Evolutionary conservation across 2,329 filamentous ascomycete species (phyloP), one percentile per base, ranked within the genome.

Genomic region (Geosmithia flava): DNA sequence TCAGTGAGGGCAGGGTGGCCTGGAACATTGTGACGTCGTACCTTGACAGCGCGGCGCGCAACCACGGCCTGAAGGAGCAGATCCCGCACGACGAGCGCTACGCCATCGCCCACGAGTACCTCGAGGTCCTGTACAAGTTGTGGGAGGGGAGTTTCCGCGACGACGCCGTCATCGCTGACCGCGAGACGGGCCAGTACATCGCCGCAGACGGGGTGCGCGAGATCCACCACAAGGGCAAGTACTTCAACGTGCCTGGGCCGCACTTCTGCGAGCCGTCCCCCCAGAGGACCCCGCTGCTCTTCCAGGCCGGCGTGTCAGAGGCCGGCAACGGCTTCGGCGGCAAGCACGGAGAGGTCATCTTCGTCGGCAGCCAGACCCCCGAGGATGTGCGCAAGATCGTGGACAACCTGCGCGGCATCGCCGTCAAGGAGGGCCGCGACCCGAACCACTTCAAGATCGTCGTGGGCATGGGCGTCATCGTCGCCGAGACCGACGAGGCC

Each of bases 311-410:
- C 0, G 83, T 82, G 0, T 83, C 78, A 0, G 75, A 71, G 46
- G 72, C 80, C 0, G 83, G 82, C 2, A 84, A 82, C 59, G 61
- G 65, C 0, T 87, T 87, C 54, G 81, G 81, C 0, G 80, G 81
- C 0, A 76, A 81, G 53, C 81, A 87, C 57, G 83, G 83, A 0
- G 83, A 87, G 56, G 81, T 75, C 2, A 81, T 87, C 46, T 87
- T 87, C 54, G 74, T 85, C 1, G 81, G 77, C 0, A 79, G 79
- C 0, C 81, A 85, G 58, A 75, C 75, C 1, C 79, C 83, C 0
- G 66, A 68, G 1, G 75, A 81, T 0, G 77, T 81, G 27, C 73
- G 74, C 2, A 78, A 75, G 56, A 80, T 71, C 33, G 76, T 87
- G 17, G 70, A 76, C 1, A 80, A 84, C 50, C 78, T 86, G 23